Conservation (phyloP, 768 basidiomycete species). For the Postia placenta region DNA sequence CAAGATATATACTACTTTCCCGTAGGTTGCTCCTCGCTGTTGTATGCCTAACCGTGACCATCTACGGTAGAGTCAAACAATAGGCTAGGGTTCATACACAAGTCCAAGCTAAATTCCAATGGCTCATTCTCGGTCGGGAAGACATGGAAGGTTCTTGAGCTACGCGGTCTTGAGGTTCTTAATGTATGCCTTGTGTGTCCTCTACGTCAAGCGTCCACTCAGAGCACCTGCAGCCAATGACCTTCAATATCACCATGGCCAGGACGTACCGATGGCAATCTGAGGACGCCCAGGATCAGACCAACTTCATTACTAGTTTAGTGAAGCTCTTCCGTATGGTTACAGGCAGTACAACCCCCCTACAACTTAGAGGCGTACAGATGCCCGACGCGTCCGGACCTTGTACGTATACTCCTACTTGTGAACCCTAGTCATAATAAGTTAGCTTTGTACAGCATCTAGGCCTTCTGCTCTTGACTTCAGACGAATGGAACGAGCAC, state of each 20-base stretch:
- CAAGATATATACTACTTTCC: conserved; percentile 86
- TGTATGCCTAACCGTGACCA: not conserved
- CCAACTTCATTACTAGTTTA: conserved; percentile 59
- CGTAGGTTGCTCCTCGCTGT: conserved; percentile 49
- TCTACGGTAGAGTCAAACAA: conserved; percentile 47
- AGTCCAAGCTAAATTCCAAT: conserved; percentile 94
- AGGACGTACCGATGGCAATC: conserved; percentile 89
- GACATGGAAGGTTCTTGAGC: conserved; percentile 84
- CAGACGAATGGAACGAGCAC: conserved; percentile 23
- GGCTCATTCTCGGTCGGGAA: conserved; percentile 95
- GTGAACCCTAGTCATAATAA: not conserved
- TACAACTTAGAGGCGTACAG: conserved; percentile 56
- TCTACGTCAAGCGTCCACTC: conserved; percentile 8
- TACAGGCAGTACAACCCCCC: conserved; percentile 31
- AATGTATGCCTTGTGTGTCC: conserved; percentile 44
- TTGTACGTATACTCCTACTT: conserved; percentile 22
- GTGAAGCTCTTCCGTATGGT: conserved; percentile 50
- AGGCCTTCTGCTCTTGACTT: conserved; percentile 12
- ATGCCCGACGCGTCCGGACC: conserved; percentile 32
- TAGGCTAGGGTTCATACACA: conserved; percentile 77
- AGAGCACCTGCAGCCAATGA: conserved; percentile 39
- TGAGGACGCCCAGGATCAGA: conserved; percentile 68
- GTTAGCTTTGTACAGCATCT: conserved; percentile 5
- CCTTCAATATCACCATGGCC: conserved; percentile 81
- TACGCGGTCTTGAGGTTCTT: conserved; percentile 71